Evolutionary conservation across 495 filamentous ascomycete genomes (phyloP), one percentile per base, ranked within the genome.

Genomic region (Xylaria flabelliformis): DNA sequence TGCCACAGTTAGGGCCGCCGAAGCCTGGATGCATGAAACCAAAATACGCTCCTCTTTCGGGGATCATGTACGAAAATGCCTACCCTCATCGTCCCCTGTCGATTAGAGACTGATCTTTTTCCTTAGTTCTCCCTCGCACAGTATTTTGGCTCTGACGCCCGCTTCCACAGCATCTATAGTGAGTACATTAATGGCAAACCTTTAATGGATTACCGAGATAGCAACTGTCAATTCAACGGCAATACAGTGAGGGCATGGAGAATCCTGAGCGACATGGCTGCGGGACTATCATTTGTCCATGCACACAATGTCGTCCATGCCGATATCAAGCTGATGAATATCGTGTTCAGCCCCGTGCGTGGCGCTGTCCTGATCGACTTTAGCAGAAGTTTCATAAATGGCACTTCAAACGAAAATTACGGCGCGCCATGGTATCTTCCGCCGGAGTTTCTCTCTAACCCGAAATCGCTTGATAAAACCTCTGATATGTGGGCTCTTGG

Each of bases 401-500:
- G 44, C 13, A 10, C 10, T 10, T 8, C 17, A 8, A 13, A 15
- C 13, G 4, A 3, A 5, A 21, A 12, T 0, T 41, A 13, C 9
- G 55, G 67, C 12, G 19, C 67, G 6, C 67, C 67, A 4, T 69
- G 67, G 67, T 69, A 69, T 39, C 24, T 69, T 41, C 39, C 67
- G 1, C 67, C 67, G 1, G 67, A 69, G 39, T 69, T 32, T 36
- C 21, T 69, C 9, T 4, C 1, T 15, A 7, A 7, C n/a, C 4
- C 7, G 19, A n/a, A 4, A 12, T n/a, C 7, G 53, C 67, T 13
- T 5, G 9, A 29, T 7, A 17, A 19, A 17, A 0, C 21, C 3
- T 59, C 67, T 24, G 67, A 69, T 26, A 41, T 69, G 24, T 69
- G 67, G 67, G 67, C 67, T 19, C 67, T 69, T 46, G 67, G 67